Base-by-base conservation (phyloP, 1,139 yeast species). In the Hansenula sp. region DNA sequence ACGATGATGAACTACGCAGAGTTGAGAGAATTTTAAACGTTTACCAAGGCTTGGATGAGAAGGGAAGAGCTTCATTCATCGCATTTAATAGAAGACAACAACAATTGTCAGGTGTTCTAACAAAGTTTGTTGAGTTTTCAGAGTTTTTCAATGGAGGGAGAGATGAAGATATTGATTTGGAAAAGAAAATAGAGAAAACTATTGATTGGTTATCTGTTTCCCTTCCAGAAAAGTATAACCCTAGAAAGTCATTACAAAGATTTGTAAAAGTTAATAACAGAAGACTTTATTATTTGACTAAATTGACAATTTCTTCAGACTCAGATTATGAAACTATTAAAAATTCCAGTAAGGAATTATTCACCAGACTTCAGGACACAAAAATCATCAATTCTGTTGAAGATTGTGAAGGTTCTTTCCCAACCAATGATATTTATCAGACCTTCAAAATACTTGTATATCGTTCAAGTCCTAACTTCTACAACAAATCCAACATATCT, bases 11-110 rank as follows among this genome's bases (percentile, higher is more conserved):
- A 41, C 47, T 66, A 0, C 57, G 56, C 13, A 66, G 96, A 42
- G 80, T 81, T 0, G 58, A 64, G 7, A 66, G 90, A 41, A 52
- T 87, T 10, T 57, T 82, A 32, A 62, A 61, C 3, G 68, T 86
- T 3, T 65, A 76, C 39, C 54, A 65, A 1, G 60, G 58, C 20
- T 67, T 89, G 32, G 75, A 80, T 40, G 73, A 73, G 1, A 80
- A 78, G 45, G 75, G 90, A 1, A 69, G 69, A 44, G 69, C 75
- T 32, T 77, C 95, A 0, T 82, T 87, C 51, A 63, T 71, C 42
- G 92, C 95, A 0, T 75, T 85, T 33, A 71, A 77, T 40, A 76
- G 71, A 50, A 71, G 95, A 40, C 95, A 87, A 54, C 71, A 73
- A 38, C 84, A 82, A 47, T 61, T 77, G 30, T 63, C 82, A 0